Evolutionary conservation across 805 yeast genomes (phyloP).

Genomic region (Candida fluviatilis): DNA sequence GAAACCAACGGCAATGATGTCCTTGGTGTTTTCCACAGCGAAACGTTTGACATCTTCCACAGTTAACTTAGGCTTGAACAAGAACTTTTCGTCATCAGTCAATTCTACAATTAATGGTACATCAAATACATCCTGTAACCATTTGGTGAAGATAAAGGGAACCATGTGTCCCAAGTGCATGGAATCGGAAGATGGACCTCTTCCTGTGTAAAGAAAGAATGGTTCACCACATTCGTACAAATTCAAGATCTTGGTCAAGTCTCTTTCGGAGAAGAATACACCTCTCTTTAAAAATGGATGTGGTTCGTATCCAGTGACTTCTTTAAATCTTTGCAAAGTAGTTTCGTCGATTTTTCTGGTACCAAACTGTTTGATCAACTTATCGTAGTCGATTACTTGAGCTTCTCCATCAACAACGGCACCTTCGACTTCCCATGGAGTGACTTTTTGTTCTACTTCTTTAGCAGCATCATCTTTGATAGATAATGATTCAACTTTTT

Average conservation of each 20-base stretch:
- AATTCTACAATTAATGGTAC: constrained; percentile 90
- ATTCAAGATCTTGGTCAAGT: constrained; percentile 71
- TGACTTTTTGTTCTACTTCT: constrained; percentile 40
- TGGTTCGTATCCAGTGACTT: constrained; percentile 85
- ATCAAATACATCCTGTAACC: constrained; percentile 97
- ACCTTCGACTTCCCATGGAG: constrained; percentile 99
- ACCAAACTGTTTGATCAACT: constrained; percentile 83
- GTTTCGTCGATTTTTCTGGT: constrained; percentile 68
- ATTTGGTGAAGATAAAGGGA: constrained; percentile 92
- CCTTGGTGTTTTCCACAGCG: constrained; percentile 82
- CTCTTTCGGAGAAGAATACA: constrained; percentile 88
- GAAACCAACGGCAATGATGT: constrained; percentile 91
- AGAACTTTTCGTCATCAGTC: constrained; percentile 95
- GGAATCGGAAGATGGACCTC: constrained; percentile 93
- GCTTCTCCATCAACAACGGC: constrained; percentile 93
- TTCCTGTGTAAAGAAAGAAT: constrained; percentile 92
- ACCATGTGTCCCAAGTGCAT: constrained; percentile 97
- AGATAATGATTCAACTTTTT: constrained; percentile 11
- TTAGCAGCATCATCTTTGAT: constrained; percentile 5
- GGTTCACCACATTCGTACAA: constrained; percentile 93
- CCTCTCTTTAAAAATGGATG: constrained; percentile 90
- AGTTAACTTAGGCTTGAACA: constrained; percentile 86
- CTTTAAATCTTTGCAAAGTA: constrained; percentile 68
- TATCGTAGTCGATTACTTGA: constrained; percentile 90
- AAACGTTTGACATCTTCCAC: constrained; percentile 82